A percentile compares a stretch with the other conserved stretches of the same genome.
Conservation (phyloP, 495 filamentous ascomycete species). For the Neurospora discreta region DNA sequence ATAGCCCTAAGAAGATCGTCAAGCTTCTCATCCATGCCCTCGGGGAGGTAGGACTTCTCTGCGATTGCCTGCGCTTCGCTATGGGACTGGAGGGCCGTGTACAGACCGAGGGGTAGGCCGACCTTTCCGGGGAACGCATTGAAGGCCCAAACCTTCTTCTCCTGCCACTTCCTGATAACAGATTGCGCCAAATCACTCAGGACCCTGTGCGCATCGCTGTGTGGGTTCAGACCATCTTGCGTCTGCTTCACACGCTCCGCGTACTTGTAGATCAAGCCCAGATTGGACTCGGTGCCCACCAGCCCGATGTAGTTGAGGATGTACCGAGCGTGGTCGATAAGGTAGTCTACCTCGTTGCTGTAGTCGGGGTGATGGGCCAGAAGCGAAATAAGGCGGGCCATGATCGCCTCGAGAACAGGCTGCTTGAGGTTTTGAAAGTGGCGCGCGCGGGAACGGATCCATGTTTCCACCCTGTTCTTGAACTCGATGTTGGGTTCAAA, state of each 20-base stretch:
- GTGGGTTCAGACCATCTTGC: constrained; percentile 57
- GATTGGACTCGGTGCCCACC: constrained; percentile 75
- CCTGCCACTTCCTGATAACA: constrained; percentile 72
- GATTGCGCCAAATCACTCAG: constrained; percentile 82
- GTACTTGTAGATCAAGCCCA: constrained; percentile 81
- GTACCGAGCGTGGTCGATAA: constrained; percentile 73
- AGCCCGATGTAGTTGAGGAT: constrained; percentile 78
- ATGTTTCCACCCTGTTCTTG: constrained; percentile 65
- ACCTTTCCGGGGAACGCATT: constrained; percentile 75
- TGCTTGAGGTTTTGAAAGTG: constrained; percentile 41
- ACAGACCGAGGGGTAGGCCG: constrained; percentile 67
- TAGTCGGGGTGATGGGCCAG: constrained; percentile 96
- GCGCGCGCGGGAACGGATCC: constrained; percentile 70
- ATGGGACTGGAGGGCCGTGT: constrained; percentile 60
- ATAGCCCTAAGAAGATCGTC: constrained; percentile 50
- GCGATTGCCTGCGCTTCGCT: constrained; percentile 73
- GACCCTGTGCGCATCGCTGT: constrained; percentile 65
- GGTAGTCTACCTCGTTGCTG: constrained; percentile 49
- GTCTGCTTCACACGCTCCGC: constrained; percentile 89
- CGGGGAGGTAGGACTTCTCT: constrained; percentile 69
- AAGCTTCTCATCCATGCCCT: constrained; percentile 66
- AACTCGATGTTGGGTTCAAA: constrained; percentile 68
- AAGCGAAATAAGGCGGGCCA: constrained; percentile 74
- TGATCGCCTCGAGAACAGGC: constrained; percentile 68
- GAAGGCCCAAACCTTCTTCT: constrained; percentile 63